Base-by-base conservation (phyloP, 2,329 filamentous ascomycete species). In the Dendryphion nanum region DNA sequence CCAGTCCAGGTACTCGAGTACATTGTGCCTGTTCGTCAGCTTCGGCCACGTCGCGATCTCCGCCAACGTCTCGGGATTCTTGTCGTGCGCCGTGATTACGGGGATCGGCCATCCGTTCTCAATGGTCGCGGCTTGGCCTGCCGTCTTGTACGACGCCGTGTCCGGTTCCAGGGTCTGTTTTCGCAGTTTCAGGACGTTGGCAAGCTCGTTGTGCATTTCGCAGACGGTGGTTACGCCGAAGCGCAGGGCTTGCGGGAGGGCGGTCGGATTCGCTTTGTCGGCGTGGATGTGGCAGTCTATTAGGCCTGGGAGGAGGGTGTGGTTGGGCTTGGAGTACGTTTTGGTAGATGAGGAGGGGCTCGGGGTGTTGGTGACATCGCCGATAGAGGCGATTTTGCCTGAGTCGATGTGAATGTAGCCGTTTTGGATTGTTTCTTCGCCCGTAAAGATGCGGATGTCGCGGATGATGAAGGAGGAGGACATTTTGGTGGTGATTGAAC, bases 141-240 rank as follows among this genome's bases (percentile, higher is more conserved):
- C 68, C 1, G 66, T 73, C 48, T 76, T 77, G 50, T 76, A 67
- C 38, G 74, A 70, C 5, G 73, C 71, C 43, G 49, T 74, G 52
- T 53, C 61, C 39, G 42, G 53, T 37, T 55, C 42, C 5, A 49
- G 37, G 1, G 51, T 50, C 20, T 62, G 61, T 38, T 55, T 51
- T 10, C 52, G 44, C 14, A 65, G 44, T 21, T 56, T 57, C 13
- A 41, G 37, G 10, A 65, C 57, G 28, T 63, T 57, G 16, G 35
- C 38, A 3, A 50, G 30, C 44, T 63, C 62, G 40, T 60, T 67
- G 26, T 73, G 69, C 71, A 76, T 73, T 24, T 76, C 74, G 37
- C 68, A 70, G 3, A 75, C 70, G 1, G 74, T 77, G 0, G 73
- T 77, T 8, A 76, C 68, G 2, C 74, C 74, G 37, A 76, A 77